These are phyloP conservation scores for Candida loeiensis DNA, from an alignment of 805 yeast genomes.

Conservation along the genomic window DNA sequence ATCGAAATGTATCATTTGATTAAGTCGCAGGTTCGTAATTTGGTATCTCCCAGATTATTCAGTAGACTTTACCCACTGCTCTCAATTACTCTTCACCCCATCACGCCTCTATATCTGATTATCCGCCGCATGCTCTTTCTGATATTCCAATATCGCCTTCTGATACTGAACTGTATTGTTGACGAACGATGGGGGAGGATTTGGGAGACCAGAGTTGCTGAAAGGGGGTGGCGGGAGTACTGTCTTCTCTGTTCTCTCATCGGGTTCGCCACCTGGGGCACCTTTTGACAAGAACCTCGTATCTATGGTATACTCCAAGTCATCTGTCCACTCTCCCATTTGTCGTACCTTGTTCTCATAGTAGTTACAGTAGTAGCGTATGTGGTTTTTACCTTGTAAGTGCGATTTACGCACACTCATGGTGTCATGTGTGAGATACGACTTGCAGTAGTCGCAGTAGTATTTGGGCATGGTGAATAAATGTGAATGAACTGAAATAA, in stretches of 20 bases:
- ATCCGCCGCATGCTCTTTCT: constrained; percentile 5
- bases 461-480: constrained; percentile 54
- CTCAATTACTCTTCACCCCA: background rate
- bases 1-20: too few relatives aligned
- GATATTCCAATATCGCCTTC: constrained; percentile 11
- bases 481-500: background rate
- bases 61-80: too few relatives aligned
- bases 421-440: constrained; percentile 85
- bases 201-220: constrained; percentile 25
- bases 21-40: too few relatives aligned
- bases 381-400: constrained; percentile 71
- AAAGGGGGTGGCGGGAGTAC: constrained; percentile 34
- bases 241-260: constrained; percentile 19
- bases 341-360: constrained; percentile 48
- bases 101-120: background rate
- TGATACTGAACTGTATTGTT: constrained; percentile 23
- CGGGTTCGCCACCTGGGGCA: constrained; percentile 27
- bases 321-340: constrained; percentile 28
- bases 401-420: constrained; percentile 81
- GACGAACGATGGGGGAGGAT: constrained; percentile 33
- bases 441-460: constrained; percentile 82
- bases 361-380: constrained; percentile 67
- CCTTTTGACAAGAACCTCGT: constrained; percentile 30
- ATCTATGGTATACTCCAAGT: constrained; percentile 33
- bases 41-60: too few relatives aligned